Evolutionary conservation across 768 basidiomycete genomes (phyloP), one percentile per base, ranked within the genome.

Genomic region (Naganishia antarctica): DNA sequence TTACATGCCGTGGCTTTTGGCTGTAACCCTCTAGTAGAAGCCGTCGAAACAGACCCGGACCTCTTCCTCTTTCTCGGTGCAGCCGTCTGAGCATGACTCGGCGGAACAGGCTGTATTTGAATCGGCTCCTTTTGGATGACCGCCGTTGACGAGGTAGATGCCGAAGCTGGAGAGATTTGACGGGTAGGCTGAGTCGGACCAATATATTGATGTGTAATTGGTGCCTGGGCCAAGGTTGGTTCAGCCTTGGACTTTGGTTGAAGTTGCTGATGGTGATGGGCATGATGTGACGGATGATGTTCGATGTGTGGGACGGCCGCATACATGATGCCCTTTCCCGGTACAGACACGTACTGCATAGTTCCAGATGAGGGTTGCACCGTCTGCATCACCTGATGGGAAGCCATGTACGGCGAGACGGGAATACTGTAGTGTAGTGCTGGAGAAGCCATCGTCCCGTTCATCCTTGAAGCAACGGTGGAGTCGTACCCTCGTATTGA

Each of bases 21-120:
- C 37, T 57, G 53, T 4, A 57, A 37, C 12, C 34, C 53, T 40
- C 26, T 57, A 13, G 49, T 43, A 43, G 29, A 21, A 26, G 37
- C 26, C 31, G 49, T 41, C 15, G 61, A 37, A n/a, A 29, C 49
- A 16, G 62, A 50, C 48, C 46, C 49, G 2, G 62, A 51, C 5
- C 49, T 25, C 48, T 50, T 63, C 44, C 62, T 25, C 50, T 63
- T 63, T 18, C 50, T 57, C 26, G 53, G 53, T 2, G 50, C 50
- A 12, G 18, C 18, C 31, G 50, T 21, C 8, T 57, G 53, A 32
- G 15, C 32, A 1, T n/a, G 15, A 18, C 21, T 51, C 13, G 13
- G 50, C 50, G 21, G 28, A 6, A 31, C 37, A 23, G 37, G 53
- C 53, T 57, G 37, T 25, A 18, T 21, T 40, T 34, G 37, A 12